A percentile compares a stretch with the other conserved stretches of the same genome.
phyloP scores from a whole-genome alignment of 495 filamentous ascomycete species.

The Platismatia glauca region DNA sequence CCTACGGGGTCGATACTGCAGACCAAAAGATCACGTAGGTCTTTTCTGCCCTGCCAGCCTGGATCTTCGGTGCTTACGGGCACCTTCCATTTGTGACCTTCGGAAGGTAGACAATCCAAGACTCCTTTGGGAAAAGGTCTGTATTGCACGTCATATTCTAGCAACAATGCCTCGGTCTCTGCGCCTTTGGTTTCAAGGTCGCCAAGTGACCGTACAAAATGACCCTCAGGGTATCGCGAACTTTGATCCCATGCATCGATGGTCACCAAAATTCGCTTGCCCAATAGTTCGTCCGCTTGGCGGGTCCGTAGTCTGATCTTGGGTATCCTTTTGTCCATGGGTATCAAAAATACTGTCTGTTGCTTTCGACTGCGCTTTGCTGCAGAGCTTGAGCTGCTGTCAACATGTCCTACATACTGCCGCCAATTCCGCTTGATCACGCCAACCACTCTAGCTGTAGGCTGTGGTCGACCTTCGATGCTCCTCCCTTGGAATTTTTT shows the following conservation, averaged over 20 bases:
- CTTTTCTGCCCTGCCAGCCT: slow-evolving; percentile 75
- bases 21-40: slow-evolving; percentile 76
- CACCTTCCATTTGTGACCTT: slow-evolving; percentile 93
- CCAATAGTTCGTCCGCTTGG: slow-evolving; percentile 77
- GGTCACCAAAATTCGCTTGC: slow-evolving; percentile 87
- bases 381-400: slow-evolving; percentile 69
- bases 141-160: slow-evolving; percentile 97
- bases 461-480: slow-evolving; percentile 71
- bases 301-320: slow-evolving; percentile 90
- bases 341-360: slow-evolving; percentile 85
- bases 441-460: slow-evolving; percentile 87
- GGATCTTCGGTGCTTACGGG: slow-evolving; percentile 64
- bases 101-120: slow-evolving; percentile 78
- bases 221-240: slow-evolving; percentile 83
- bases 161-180: slow-evolving; percentile 86
- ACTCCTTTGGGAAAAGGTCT: slow-evolving; percentile 93
- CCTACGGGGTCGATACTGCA: slow-evolving; percentile 96
- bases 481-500: slow-evolving; percentile 72
- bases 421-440: slow-evolving; percentile 93
- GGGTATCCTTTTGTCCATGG: slow-evolving; percentile 95
- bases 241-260: slow-evolving; percentile 94
- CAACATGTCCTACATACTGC: slow-evolving; percentile 93
- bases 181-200: slow-evolving; percentile 91
- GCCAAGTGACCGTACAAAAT: slow-evolving; percentile 87
- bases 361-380: slow-evolving; percentile 67